phyloP scores from a whole-genome alignment of 225 moss, liverwort and hornwort genomes.

The Physcomitrium patens region DNA sequence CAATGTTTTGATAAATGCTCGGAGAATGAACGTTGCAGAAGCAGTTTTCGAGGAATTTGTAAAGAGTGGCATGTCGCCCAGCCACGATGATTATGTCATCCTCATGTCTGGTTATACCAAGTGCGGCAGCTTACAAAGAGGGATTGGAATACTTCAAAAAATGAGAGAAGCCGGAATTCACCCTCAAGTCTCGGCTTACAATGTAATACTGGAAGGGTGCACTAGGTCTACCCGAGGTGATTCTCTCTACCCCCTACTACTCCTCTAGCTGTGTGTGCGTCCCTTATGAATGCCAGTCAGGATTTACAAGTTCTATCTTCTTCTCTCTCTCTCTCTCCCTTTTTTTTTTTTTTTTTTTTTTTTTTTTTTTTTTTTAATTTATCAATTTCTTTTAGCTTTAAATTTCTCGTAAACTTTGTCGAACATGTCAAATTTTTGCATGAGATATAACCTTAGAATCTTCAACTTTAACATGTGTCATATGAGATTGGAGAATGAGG shows the following conservation, averaged over 20 bases:
- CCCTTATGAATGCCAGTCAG: not conserved
- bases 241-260: slow-evolving; percentile 22
- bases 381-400: too few relatives aligned
- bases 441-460: too few relatives aligned
- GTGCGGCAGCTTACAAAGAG: slow-evolving; percentile 81
- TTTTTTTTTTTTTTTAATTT: too few relatives aligned
- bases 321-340: too few relatives aligned
- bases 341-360: too few relatives aligned
- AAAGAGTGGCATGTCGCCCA: slow-evolving; percentile 59
- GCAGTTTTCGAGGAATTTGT: slow-evolving; percentile 72
- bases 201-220: slow-evolving; percentile 89
- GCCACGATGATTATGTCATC: slow-evolving; percentile 75
- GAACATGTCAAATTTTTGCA: too few relatives aligned
- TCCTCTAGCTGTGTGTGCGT: slow-evolving; percentile 12
- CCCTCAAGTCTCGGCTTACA: slow-evolving; percentile 78
- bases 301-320: not conserved
- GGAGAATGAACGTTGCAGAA: slow-evolving; percentile 91
- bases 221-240: slow-evolving; percentile 71
- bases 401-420: too few relatives aligned
- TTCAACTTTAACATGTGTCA: too few relatives aligned
- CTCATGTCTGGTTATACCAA: slow-evolving; percentile 78
- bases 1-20: slow-evolving; percentile 80
- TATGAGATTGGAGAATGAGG: too few relatives aligned
- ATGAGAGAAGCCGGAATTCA: slow-evolving; percentile 75
- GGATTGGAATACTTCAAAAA: slow-evolving; percentile 56